These are phyloP conservation scores for Coniosporium tulheliwenetii DNA, from an alignment of 2,329 filamentous ascomycete genomes.

Conservation along the genomic window DNA sequence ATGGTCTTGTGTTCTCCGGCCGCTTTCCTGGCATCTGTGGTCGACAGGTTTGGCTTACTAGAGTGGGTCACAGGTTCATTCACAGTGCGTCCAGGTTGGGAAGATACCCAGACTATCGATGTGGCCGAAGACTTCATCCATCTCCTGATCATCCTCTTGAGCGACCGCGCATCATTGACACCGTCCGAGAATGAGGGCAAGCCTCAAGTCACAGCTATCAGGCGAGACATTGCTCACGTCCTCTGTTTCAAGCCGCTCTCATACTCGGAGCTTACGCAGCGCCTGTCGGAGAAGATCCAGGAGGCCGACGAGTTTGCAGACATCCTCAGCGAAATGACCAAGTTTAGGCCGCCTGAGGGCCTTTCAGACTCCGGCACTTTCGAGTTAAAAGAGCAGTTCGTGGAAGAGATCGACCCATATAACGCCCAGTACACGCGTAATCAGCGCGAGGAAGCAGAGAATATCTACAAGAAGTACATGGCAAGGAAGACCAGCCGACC, in stretches of 20 bases:
- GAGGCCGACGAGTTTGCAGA: slow-evolving; percentile 79
- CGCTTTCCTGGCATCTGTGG: slow-evolving; percentile 71
- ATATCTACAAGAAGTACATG: slow-evolving; percentile 72
- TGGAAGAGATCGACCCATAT: slow-evolving; percentile 86
- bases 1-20: slow-evolving; percentile 73
- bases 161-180: slow-evolving; percentile 70
- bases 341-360: slow-evolving; percentile 79
- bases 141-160: slow-evolving; percentile 77
- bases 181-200: slow-evolving; percentile 49
- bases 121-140: slow-evolving; percentile 94
- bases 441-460: slow-evolving; percentile 87
- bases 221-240: slow-evolving; percentile 81
- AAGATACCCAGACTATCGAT: slow-evolving; percentile 78
- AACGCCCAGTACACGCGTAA: slow-evolving; percentile 95
- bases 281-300: slow-evolving; percentile 75
- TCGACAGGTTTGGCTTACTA: slow-evolving; percentile 81
- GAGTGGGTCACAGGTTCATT: slow-evolving; percentile 79
- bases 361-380: slow-evolving; percentile 88
- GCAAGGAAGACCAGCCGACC: slow-evolving; percentile 75
- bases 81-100: slow-evolving; percentile 56
- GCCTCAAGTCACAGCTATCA: slow-evolving; percentile 55
- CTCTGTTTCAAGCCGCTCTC: slow-evolving; percentile 93
- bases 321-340: slow-evolving; percentile 75
- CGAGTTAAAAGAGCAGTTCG: slow-evolving; percentile 71
- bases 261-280: slow-evolving; percentile 77